Percentiles rank a stretch among this genome's conserved stretches.
These are phyloP conservation scores for Penicillium diatomitis DNA, from an alignment of 495 filamentous ascomycete species.

Conservation along the genomic window DNA sequence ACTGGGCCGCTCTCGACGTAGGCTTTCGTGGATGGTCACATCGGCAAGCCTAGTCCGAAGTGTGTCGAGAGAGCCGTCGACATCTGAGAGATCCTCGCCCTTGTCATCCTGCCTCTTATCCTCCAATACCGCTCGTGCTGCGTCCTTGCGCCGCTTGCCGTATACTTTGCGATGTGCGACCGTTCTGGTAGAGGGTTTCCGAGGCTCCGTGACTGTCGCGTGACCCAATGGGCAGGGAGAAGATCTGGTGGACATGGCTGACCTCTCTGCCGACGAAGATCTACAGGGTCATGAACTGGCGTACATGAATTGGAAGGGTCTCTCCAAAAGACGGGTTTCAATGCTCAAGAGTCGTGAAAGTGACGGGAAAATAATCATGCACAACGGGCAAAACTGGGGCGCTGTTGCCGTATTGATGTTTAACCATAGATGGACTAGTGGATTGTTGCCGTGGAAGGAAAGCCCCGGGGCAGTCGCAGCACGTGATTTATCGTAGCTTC, in stretches of 20 bases:
- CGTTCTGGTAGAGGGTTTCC: constrained; percentile 13
- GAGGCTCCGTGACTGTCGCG: constrained; percentile 13
- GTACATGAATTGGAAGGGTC: neutral
- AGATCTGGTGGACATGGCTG: constrained; percentile 5
- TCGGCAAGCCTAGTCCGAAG: constrained; percentile 25
- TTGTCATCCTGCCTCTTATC: constrained; percentile 26
- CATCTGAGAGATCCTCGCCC: constrained; percentile 9
- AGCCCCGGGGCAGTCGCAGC: too few relatives aligned
- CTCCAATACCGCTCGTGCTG: constrained; percentile 34
- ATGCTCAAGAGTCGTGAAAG: neutral
- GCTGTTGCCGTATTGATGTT: constrained; percentile 17
- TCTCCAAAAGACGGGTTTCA: neutral
- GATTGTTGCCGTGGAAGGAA: constrained; percentile 14
- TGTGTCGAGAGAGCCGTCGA: too few relatives aligned
- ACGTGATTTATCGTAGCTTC: too few relatives aligned
- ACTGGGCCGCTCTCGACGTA: neutral
- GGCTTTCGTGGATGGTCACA: constrained; percentile 15
- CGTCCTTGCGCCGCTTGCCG: constrained; percentile 33
- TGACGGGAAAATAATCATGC: too few relatives aligned
- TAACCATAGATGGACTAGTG: constrained; percentile 20
- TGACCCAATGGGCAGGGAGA: constrained; percentile 6
- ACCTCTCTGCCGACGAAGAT: neutral
- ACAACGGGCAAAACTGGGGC: too few relatives aligned
- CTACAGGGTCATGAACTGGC: neutral
- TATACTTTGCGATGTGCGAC: constrained; percentile 30